Percentiles rank a stretch among this genome's conserved stretches.
Evolutionary conservation across 768 basidiomycete genomes (phyloP).

Genomic region (Pisolithus marmoratus): DNA sequence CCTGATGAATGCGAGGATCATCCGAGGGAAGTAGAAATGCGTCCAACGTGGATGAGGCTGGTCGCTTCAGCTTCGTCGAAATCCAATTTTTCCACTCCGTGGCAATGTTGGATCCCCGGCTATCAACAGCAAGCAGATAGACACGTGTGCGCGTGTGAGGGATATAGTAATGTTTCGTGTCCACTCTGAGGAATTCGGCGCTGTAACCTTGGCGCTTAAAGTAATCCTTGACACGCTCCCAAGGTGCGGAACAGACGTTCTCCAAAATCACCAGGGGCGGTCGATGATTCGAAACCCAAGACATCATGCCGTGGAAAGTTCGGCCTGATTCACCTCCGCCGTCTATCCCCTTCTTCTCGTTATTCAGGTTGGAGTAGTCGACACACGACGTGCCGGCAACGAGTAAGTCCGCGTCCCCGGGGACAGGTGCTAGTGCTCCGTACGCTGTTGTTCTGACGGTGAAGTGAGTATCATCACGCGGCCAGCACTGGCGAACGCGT

Average conservation of each 20-base stretch:
- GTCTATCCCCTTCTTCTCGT: constrained; percentile 84
- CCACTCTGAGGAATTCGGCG: constrained; percentile 63
- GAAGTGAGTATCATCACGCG: constrained; percentile 1
- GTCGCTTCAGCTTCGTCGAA: constrained; percentile 61
- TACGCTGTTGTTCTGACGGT: constrained; percentile 79
- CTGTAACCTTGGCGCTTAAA: constrained; percentile 75
- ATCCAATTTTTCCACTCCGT: constrained; percentile 63
- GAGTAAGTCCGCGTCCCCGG: constrained; percentile 85
- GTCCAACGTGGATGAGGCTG: constrained; percentile 85
- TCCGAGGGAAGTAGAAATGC: constrained; percentile 89
- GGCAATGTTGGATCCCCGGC: constrained; percentile 54
- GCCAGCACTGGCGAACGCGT: constrained; percentile 22
- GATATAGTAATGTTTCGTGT: constrained; percentile 88
- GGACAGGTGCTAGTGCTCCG: constrained; percentile 78
- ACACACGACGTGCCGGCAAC: constrained; percentile 96
- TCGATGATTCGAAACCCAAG: constrained; percentile 81
- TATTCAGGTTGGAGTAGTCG: constrained; percentile 95
- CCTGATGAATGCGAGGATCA: constrained; percentile 87
- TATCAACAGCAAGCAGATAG: constrained; percentile 77
- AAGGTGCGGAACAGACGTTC: constrained; percentile 90
- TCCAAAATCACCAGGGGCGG: constrained; percentile 92
- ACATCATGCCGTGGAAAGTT: constrained; percentile 93
- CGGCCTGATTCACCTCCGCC: constrained; percentile 89
- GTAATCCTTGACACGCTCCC: constrained; percentile 68
- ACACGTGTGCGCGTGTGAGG: constrained; percentile 92